These are phyloP conservation scores for Aspergillus felis DNA, from an alignment of 2,329 filamentous ascomycete species.

Conservation along the genomic window DNA sequence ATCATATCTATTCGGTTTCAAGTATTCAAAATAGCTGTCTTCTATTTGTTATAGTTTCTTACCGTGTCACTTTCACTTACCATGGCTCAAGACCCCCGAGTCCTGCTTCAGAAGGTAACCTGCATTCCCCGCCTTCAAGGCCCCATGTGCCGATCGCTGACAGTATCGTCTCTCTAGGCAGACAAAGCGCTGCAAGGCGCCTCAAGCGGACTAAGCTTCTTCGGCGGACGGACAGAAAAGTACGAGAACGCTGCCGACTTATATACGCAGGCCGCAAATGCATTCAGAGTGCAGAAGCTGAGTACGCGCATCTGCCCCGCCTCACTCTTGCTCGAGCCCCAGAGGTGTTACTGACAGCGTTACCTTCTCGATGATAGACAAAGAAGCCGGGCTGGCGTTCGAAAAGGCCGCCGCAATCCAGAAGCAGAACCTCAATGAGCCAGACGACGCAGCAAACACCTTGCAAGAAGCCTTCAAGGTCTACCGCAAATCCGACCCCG, in stretches of 20 bases:
- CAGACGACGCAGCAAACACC: slow-evolving; percentile 86
- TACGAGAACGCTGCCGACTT: slow-evolving; percentile 84
- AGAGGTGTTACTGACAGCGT: neutral
- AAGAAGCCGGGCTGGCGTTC: slow-evolving; percentile 82
- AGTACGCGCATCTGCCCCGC: slow-evolving; percentile 49
- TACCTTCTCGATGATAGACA: slow-evolving; percentile 51
- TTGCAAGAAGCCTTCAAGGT: slow-evolving; percentile 91
- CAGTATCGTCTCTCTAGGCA: slow-evolving; percentile 56
- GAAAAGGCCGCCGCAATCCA: slow-evolving; percentile 83
- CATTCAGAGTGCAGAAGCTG: slow-evolving; percentile 81
- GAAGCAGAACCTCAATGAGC: slow-evolving; percentile 76
- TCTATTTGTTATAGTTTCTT: neutral
- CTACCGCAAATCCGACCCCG: slow-evolving; percentile 79
- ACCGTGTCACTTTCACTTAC: slow-evolving; percentile 13
- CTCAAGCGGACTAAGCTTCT: slow-evolving; percentile 79
- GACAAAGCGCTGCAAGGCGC: slow-evolving; percentile 76
- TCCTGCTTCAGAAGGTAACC: slow-evolving; percentile 70
- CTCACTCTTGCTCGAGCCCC: neutral
- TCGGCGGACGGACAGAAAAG: slow-evolving; percentile 82
- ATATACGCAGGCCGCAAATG: slow-evolving; percentile 85
- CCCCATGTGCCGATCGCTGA: slow-evolving; percentile 27
- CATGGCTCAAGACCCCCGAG: slow-evolving; percentile 75
- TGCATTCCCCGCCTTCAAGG: slow-evolving; percentile 9
- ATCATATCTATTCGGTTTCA: neutral
- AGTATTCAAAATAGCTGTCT: neutral